Evolutionary conservation across 441 rosid species (phyloP), one percentile per base, ranked within the genome.

Genomic region (Mallotus japonicus): DNA sequence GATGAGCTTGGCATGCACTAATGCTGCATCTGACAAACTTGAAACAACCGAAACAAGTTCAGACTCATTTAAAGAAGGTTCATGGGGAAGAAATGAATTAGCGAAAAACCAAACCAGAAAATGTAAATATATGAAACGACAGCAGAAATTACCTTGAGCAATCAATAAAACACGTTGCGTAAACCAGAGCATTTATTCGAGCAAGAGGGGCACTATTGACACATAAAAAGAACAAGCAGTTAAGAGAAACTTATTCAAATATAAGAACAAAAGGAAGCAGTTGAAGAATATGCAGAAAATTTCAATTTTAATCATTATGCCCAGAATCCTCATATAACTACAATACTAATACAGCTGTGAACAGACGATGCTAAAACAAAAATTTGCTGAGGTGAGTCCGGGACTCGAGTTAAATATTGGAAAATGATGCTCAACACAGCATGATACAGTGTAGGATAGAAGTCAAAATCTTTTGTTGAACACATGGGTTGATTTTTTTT

Each of bases 1-100:
- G 72, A 91, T 84, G 77, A 95, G 99, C 90, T 93, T 95, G 81
- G 87, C 87, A 74, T 91, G 85, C 57, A 90, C 97, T 79, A 93
- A 80, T 77, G 95, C 97, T 73, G 86, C 90, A 82, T 95, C 99
- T 66, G 92, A 87, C 78, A 88, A 88, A 81, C 99, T 95, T 77
- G 34, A 64, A 66, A 78, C 62, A 60, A 69, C 75, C 77, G 79
- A 83, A 20, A 73, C 62, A 85, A 60, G 51, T 56, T 67, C 64
- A 77, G 66, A 22, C 50, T 67, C 59, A 76, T 59, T 72, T 65
- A 32, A 17, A 42, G 17, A 54, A 6, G 61, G 2, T 54, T 54
- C n/a, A 10, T 1, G 15, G 60, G 16, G 16, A 32, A 61, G 42
- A 22, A 34, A 44, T 40, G 40, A 57, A 53, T 70, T 16, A 55